phyloP scores from a whole-genome alignment of 1,139 yeast species.

The Insectozyma bohioensis region DNA sequence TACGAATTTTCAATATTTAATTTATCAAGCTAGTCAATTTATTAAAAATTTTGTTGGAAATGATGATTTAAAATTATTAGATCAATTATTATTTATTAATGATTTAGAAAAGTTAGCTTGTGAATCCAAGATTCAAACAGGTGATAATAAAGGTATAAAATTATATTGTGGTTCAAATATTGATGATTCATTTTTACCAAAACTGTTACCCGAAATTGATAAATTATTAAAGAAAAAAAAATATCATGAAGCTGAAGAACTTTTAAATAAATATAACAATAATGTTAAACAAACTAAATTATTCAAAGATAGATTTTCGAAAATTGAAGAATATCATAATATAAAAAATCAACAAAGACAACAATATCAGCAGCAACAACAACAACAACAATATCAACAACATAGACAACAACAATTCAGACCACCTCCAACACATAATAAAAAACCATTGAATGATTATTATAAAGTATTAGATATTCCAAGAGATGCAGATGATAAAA shows the following conservation, averaged over 20 bases:
- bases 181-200: conserved; percentile 44
- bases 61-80: conserved; percentile 11
- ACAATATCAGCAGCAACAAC: conserved; percentile 51
- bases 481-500: conserved; percentile 65
- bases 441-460: conserved; percentile 64
- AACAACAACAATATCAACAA: conserved; percentile 38
- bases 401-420: conserved; percentile 43
- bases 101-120: conserved; percentile 46
- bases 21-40: conserved; percentile 23
- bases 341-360: conserved; percentile 27
- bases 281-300: conserved; percentile 41
- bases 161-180: conserved; percentile 33
- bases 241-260: conserved; percentile 41
- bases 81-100: conserved; percentile 18
- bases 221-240: conserved; percentile 38
- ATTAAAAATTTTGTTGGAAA: conserved; percentile 16
- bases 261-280: conserved; percentile 29
- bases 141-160: conserved; percentile 27
- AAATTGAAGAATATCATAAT: conserved; percentile 21
- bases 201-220: conserved; percentile 45
- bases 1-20: conserved; percentile 36
- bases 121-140: conserved; percentile 40
- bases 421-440: conserved; percentile 30
- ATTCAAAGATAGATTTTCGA: conserved; percentile 30
- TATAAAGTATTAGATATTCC: conserved; percentile 75